Percentiles rank a stretch among this genome's conserved stretches.
Conservation (phyloP, 306 rosid genomes). For the Trifolium dubium region DNA sequence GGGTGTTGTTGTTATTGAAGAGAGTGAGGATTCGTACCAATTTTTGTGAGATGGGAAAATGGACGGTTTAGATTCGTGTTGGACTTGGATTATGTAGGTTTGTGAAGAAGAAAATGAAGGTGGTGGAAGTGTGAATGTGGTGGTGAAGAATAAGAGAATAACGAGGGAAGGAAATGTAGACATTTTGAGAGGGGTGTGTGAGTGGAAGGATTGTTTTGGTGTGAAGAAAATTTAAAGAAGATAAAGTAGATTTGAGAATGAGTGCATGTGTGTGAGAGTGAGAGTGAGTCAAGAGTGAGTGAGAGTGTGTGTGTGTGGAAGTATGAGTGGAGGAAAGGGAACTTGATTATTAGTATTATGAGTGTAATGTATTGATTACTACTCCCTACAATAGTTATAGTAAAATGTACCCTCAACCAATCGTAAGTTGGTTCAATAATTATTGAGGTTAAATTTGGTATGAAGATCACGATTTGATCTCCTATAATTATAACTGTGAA, state of each 20-base stretch:
- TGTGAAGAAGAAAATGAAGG: constrained; percentile 1
- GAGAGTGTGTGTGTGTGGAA: too few species aligned
- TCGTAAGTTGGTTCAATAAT: too few species aligned
- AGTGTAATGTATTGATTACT: too few species aligned
- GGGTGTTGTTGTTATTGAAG: constrained; percentile 38
- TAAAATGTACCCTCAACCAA: too few species aligned
- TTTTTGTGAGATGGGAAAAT: constrained; percentile 72
- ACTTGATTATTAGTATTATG: too few species aligned
- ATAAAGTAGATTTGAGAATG: constrained; percentile 6
- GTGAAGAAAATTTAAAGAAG: constrained; percentile 45
- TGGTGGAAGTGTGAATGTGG: constrained; percentile 12
- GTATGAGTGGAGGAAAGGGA: too few species aligned
- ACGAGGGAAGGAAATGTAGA: constrained; percentile 41
- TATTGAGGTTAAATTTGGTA: too few species aligned
- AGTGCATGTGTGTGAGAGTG: background rate
- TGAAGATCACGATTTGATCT: too few species aligned
- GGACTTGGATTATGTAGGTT: constrained; percentile 81
- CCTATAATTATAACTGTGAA: too few species aligned
- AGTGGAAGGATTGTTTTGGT: background rate
- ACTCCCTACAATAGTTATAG: too few species aligned
- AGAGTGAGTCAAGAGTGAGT: background rate
- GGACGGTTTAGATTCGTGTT: constrained; percentile 69
- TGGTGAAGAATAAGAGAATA: constrained; percentile 7
- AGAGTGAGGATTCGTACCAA: constrained; percentile 81
- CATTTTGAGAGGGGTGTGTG: constrained; percentile 34